These are phyloP conservation scores for Ottelia alismoides DNA, from an alignment of 106 monocot genomes.

Conservation along the genomic window DNA sequence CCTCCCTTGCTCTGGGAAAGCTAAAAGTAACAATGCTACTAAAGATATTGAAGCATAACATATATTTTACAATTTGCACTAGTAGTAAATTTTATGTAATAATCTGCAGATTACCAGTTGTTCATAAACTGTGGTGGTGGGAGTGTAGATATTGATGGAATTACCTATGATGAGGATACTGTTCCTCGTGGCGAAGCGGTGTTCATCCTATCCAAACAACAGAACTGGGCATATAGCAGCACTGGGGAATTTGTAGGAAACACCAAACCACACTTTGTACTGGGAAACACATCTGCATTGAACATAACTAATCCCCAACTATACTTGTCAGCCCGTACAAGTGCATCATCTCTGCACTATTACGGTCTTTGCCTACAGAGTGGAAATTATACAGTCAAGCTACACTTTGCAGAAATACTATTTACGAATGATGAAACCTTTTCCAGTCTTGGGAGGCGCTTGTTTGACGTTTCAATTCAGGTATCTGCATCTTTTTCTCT, in stretches of 20 bases:
- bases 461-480: constrained; percentile 21
- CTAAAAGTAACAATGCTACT: constrained; percentile 2
- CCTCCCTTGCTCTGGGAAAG: constrained; percentile 8
- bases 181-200: neutral
- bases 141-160: neutral
- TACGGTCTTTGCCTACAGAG: constrained; percentile 22
- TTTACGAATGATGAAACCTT: constrained; percentile 13
- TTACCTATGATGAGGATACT: constrained; percentile 3
- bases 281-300: neutral
- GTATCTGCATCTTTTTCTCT: too few species aligned
- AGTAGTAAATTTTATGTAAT: too few species aligned
- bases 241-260: constrained; percentile 10
- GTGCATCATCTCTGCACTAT: constrained; percentile 10
- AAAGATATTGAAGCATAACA: neutral
- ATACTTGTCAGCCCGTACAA: constrained; percentile 13
- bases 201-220: neutral
- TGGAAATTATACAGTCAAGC: constrained; percentile 14
- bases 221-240: constrained; percentile 20
- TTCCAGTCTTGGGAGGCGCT: constrained; percentile 9
- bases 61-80: neutral
- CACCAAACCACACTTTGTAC: neutral
- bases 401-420: constrained; percentile 23
- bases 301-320: constrained; percentile 3
- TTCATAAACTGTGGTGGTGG: constrained; percentile 22
- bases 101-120: constrained; percentile 7